Percentiles rank a stretch among this genome's conserved stretches.
These are phyloP conservation scores for Colletotrichum sp. DNA, from an alignment of 2,329 filamentous ascomycete genomes.

Conservation along the genomic window DNA sequence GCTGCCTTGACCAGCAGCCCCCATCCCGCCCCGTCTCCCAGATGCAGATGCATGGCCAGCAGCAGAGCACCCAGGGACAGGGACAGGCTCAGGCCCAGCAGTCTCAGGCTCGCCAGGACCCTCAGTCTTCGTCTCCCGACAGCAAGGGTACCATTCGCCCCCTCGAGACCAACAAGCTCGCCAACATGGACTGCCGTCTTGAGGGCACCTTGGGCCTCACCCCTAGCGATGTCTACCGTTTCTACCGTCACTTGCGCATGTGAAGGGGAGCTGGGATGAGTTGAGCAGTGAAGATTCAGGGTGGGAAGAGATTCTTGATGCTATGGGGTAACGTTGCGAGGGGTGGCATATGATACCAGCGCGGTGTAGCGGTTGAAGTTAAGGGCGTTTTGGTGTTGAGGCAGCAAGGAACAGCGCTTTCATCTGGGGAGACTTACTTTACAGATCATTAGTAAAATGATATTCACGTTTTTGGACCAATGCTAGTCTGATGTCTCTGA, in stretches of 20 bases:
- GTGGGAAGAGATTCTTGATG: not conserved
- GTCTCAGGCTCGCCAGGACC: not conserved
- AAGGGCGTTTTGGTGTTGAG: not conserved
- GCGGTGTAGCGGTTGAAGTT: not conserved
- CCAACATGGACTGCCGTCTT: conserved; percentile 24
- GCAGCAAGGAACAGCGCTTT: not conserved
- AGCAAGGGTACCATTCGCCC: conserved; percentile 4
- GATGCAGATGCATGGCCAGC: not conserved
- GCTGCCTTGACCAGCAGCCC: not conserved
- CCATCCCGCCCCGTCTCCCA: not conserved
- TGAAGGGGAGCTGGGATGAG: not conserved
- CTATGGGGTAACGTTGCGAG: not conserved
- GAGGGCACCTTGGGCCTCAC: not conserved
- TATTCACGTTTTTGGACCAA: not conserved
- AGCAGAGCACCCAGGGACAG: not conserved
- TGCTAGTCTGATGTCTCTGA: not conserved
- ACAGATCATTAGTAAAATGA: not conserved
- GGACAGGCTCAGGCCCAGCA: not conserved
- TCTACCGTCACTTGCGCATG: not conserved
- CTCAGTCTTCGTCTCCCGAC: not conserved
- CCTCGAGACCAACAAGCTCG: conserved; percentile 16
- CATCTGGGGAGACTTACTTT: not conserved
- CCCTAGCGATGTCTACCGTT: not conserved
- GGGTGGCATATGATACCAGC: not conserved
- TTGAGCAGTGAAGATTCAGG: not conserved